A percentile compares a stretch with the other conserved stretches of the same genome.
Evolutionary conservation across 139 green algal species (phyloP).

Genomic region (Picochlorum sp.): DNA sequence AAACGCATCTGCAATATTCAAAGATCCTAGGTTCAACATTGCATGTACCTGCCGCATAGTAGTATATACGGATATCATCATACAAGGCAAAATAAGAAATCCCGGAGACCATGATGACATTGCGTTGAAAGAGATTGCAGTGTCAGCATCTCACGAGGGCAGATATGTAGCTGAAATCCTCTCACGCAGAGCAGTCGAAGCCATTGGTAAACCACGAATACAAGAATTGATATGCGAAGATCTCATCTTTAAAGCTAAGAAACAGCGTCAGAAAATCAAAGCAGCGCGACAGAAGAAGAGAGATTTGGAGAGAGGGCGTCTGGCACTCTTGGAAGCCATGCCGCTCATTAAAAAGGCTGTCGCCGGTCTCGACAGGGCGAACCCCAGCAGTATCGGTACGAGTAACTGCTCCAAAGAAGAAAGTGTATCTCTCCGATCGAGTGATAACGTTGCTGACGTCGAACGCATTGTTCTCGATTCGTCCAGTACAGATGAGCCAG

Average conservation of each 20-base stretch:
- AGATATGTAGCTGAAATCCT: slow-evolving; percentile 10
- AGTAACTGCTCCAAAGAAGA: neutral
- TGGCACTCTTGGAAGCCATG: neutral
- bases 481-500: too few species aligned
- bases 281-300: neutral
- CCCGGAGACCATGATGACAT: neutral
- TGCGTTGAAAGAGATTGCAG: neutral
- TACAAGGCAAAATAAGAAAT: slow-evolving; percentile 4
- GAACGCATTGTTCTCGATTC: too few species aligned
- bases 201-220: slow-evolving; percentile 12
- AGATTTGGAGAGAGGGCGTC: neutral
- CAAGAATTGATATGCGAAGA: slow-evolving; percentile 25
- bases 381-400: neutral
- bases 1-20: slow-evolving; percentile 11
- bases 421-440: too few species aligned
- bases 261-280: slow-evolving; percentile 12
- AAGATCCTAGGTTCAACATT: slow-evolving; percentile 23
- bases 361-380: neutral
- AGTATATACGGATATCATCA: slow-evolving; percentile 11
- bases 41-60: slow-evolving; percentile 20
- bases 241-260: slow-evolving; percentile 11
- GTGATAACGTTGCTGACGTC: too few species aligned
- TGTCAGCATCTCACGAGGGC: neutral
- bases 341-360: slow-evolving; percentile 13
- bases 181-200: slow-evolving; percentile 12